These are phyloP conservation scores for Ceratocystis smalleyi DNA, from an alignment of 2,329 filamentous ascomycete species.

Conservation along the genomic window DNA sequence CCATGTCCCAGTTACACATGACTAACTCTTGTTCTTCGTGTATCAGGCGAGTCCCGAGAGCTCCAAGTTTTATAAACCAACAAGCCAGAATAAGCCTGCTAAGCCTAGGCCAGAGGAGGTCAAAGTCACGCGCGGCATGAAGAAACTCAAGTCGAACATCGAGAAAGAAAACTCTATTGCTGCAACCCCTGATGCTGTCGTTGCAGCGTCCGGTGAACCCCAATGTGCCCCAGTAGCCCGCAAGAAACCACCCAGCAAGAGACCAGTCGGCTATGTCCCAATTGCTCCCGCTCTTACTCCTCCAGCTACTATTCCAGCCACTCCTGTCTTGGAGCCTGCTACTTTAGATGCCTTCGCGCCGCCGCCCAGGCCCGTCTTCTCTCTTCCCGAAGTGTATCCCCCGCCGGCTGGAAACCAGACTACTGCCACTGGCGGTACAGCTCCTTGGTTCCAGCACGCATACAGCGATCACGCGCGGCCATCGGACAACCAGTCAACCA, in stretches of 20 bases:
- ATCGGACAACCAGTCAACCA: neutral
- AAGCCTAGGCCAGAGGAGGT: no score
- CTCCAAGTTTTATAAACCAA: no score
- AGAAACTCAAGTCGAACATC: no score
- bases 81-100: no score
- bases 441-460: neutral
- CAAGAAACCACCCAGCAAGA: neutral
- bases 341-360: neutral
- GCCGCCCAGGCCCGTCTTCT: neutral
- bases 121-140: no score
- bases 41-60: no score
- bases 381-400: neutral
- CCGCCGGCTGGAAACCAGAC: neutral
- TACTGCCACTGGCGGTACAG: neutral
- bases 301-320: neutral
- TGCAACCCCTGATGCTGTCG: neutral
- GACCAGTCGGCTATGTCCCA: neutral
- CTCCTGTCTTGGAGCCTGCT: neutral
- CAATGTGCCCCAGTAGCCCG: neutral
- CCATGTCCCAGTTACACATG: no score
- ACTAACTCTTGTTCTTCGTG: no score
- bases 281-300: neutral
- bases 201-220: neutral
- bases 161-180: no score
- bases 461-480: neutral